phyloP scores from a whole-genome alignment of 306 rosid species.

The Medicago arabica region DNA sequence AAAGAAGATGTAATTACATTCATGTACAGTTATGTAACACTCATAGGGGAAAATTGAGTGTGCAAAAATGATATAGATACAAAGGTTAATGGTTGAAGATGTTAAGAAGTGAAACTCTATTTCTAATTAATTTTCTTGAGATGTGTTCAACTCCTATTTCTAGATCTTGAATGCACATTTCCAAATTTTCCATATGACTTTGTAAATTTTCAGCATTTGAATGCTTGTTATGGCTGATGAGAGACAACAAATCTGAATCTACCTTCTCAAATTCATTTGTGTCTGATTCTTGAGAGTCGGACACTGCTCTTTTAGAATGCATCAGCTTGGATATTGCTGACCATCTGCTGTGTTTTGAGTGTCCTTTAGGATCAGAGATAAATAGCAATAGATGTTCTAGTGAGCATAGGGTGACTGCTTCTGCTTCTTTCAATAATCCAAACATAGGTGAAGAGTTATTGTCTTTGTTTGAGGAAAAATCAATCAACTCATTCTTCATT shows the following conservation, averaged over 20 bases:
- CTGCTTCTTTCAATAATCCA: conserved; percentile 40
- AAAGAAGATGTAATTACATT: conserved; percentile 4
- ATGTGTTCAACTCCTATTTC: conserved; percentile 44
- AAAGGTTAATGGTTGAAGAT: conserved; percentile 41
- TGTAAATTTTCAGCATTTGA: conserved; percentile 33
- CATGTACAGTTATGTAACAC: conserved; percentile 38
- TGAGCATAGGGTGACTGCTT: conserved; percentile 34
- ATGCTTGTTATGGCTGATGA: conserved; percentile 17
- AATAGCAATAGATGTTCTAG: conserved; percentile 41
- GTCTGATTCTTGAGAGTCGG: conserved; percentile 28
- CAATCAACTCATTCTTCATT: conserved; percentile 18
- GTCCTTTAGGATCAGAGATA: conserved; percentile 36
- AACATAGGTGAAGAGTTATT: conserved; percentile 4
- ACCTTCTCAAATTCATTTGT: conserved; percentile 36
- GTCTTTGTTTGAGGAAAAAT: conserved; percentile 25
- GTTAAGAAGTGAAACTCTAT: conserved; percentile 47
- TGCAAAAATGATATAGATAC: neutral
- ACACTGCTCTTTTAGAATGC: conserved; percentile 39
- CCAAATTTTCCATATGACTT: conserved; percentile 38
- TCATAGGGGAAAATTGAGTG: conserved; percentile 40
- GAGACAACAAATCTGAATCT: conserved; percentile 39
- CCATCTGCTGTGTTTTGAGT: conserved; percentile 41
- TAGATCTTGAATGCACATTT: conserved; percentile 45
- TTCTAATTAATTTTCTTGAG: conserved; percentile 45
- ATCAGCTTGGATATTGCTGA: conserved; percentile 41